Base-by-base conservation (phyloP, 331 rosid species). In the Dryas integrifolia region DNA sequence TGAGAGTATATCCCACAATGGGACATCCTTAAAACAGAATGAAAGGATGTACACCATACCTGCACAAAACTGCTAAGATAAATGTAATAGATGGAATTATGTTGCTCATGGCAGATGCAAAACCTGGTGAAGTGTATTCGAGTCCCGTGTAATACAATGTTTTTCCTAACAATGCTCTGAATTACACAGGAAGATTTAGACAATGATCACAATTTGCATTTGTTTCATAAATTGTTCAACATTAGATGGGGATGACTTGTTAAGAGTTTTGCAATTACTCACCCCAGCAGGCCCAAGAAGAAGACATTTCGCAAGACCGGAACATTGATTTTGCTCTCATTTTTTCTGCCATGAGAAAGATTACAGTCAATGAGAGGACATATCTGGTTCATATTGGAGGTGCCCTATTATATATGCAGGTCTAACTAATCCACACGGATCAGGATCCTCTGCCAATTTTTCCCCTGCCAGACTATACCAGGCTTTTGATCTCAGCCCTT, bases 231-330 rank as follows among this genome's bases (percentile, higher is more conserved):
- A 30, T 15, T 24, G 3, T 14, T 21, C 9, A 57, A 14, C 53
- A 16, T 16, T 0, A 24, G 52, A 9, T 15, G 14, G 65, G 35
- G 12, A 49, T 50, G 24, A 7, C 7, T 3, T 2, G 5, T 41
- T 4, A 21, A 12, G 7, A 9, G 13, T 3, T 15, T 12, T 2
- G 7, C 9, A 30, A 26, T 38, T 26, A 56, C 80, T 41, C 59
- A 80, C 74, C 80, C 74, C 12, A 70, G 46, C 16, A 75, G 38
- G 11, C 77, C 77, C 73, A 80, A 57, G 65, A 75, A 59, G 46
- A 75, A 57, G 69, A 75, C 12, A 50, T 70, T 52, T 55, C 77
- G 58, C 61, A 71, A 4, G 21, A 80, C 43, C 1, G 26, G 30
- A 30, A 70, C 10, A 46, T 50, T 70, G 64, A 80, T 64, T 70